A percentile compares a stretch with the other conserved stretches of the same genome.
These are phyloP conservation scores for Tolypocladium capitatum DNA, from an alignment of 2,329 filamentous ascomycete species.

Conservation along the genomic window DNA sequence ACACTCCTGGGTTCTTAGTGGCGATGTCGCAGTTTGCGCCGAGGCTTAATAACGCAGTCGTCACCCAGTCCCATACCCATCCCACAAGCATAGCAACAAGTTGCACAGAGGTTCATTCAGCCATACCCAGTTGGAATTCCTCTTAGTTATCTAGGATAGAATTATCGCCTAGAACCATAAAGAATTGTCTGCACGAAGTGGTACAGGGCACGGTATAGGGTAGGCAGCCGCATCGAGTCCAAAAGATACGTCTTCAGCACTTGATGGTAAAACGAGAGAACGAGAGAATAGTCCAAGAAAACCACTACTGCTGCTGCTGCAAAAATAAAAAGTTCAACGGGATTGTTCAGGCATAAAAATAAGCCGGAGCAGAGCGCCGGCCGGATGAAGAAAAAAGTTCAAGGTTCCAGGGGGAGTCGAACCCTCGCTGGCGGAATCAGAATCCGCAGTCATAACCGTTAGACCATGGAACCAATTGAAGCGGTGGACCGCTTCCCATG, in stretches of 20 bases:
- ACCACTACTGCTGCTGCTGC: no score
- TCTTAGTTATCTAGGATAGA: no score
- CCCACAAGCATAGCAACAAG: neutral
- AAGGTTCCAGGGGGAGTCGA: constrained; percentile 22
- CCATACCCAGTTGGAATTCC: no score
- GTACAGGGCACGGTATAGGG: neutral
- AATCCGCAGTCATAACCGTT: constrained; percentile 24
- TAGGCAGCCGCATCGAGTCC: no score
- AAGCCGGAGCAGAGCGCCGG: neutral
- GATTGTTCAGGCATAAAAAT: neutral
- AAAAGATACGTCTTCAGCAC: no score
- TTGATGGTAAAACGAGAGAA: no score
- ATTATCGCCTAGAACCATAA: neutral
- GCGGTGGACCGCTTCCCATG: constrained; percentile 14
- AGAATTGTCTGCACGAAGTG: neutral
- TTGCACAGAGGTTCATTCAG: neutral
- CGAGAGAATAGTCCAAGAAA: no score
- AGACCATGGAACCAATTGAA: constrained; percentile 20
- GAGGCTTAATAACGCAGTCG: constrained; percentile 9
- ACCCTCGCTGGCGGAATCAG: constrained; percentile 24
- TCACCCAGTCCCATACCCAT: neutral
- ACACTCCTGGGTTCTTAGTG: no score
- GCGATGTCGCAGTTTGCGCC: neutral
- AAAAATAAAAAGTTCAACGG: neutral
- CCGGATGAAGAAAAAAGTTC: constrained; percentile 4